phyloP scores from a whole-genome alignment of 202 grass and related monocot genomes.

The Brachypodium distachyon region DNA sequence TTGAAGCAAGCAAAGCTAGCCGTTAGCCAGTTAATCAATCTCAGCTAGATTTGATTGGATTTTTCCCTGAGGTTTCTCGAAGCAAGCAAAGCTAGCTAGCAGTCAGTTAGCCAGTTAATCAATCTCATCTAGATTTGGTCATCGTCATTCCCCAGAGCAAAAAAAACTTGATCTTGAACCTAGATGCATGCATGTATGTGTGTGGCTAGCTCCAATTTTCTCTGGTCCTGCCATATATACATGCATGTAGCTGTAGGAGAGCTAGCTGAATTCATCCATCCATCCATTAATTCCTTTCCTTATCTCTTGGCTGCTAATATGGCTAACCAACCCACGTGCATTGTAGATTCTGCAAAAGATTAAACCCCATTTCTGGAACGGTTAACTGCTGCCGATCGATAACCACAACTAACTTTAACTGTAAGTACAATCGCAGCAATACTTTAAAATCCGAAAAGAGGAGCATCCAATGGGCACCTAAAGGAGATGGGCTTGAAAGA shows the following conservation, averaged over 20 bases:
- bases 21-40: too few species aligned
- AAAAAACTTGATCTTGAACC: background rate
- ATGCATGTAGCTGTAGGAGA: conserved; percentile 7
- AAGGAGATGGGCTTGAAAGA: background rate
- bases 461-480: background rate
- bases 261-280: conserved; percentile 10
- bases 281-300: background rate
- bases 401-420: background rate
- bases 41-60: conserved; percentile 22
- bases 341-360: background rate
- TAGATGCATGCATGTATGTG: conserved; percentile 7
- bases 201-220: too few species aligned
- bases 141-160: background rate
- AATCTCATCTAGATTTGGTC: background rate
- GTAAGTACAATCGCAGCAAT: background rate
- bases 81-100: too few species aligned
- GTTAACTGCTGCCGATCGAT: background rate
- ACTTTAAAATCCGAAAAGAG: background rate
- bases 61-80: conserved; percentile 1
- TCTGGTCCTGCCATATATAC: conserved; percentile 13
- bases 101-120: too few species aligned
- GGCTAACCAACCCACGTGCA: conserved; percentile 19
- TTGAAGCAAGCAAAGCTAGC: conserved; percentile 14
- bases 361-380: background rate
- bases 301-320: too few species aligned